phyloP scores from a whole-genome alignment of 306 rosid species.

The Neltuma alba region DNA sequence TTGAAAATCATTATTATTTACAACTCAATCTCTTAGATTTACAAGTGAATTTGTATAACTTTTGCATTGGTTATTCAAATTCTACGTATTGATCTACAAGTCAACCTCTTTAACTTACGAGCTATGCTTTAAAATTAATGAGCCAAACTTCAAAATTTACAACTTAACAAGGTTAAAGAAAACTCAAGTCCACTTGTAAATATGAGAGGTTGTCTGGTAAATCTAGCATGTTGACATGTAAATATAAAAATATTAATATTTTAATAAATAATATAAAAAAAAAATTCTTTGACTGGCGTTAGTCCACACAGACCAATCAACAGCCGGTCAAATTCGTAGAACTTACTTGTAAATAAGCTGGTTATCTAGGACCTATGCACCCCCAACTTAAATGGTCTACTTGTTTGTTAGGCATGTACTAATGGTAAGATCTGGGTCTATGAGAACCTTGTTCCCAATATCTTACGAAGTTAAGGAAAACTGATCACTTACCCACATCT shows the following conservation, averaged over 20 bases:
- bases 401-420: no score
- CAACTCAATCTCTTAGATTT: no score
- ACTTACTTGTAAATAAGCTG: background rate
- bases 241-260: no score
- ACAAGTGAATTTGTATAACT: no score
- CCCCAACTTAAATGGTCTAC: background rate
- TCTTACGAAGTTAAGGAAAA: background rate
- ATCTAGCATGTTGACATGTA: no score
- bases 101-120: background rate
- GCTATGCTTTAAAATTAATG: background rate
- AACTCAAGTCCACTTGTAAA: no score
- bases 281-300: background rate
- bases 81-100: background rate
- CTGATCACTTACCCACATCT: slow-evolving; percentile 65
- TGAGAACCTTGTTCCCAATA: background rate
- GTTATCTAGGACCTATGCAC: background rate
- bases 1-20: no score
- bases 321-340: no score
- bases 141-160: background rate
- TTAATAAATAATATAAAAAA: no score
- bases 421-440: background rate
- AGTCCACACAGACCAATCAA: no score
- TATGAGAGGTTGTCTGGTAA: no score
- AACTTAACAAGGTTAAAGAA: background rate
- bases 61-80: background rate